These are phyloP conservation scores for Parachaetomium inaequale DNA, from an alignment of 495 filamentous ascomycete species.

Conservation along the genomic window DNA sequence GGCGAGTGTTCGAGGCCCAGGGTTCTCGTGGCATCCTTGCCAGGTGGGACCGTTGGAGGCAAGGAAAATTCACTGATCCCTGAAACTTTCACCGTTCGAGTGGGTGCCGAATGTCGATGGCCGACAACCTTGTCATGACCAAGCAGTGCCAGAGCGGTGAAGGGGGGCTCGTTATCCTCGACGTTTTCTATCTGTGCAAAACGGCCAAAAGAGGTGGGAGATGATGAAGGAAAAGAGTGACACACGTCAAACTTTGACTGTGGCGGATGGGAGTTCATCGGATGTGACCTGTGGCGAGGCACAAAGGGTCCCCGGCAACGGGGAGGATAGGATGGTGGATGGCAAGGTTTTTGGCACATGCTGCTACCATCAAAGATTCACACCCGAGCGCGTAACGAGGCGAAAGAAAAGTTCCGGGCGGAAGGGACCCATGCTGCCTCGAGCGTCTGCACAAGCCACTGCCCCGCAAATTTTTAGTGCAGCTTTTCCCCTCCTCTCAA, in stretches of 20 bases:
- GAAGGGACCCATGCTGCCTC: slow-evolving; percentile 9
- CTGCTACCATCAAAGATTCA: not conserved
- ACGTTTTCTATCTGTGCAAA: not conserved
- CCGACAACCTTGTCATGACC: slow-evolving; percentile 1
- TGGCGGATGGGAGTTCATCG: not conserved
- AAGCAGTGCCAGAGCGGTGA: slow-evolving; percentile 12
- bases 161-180: not conserved
- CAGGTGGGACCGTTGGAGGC: slow-evolving; percentile 19
- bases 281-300: slow-evolving; percentile 5
- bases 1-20: slow-evolving; percentile 9
- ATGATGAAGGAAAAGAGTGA: not conserved
- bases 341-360: not conserved
- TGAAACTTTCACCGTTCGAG: slow-evolving; percentile 13
- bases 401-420: not conserved
- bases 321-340: not conserved
- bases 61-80: slow-evolving; percentile 17
- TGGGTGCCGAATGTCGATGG: slow-evolving; percentile 17
- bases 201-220: not conserved
- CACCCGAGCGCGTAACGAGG: not conserved
- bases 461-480: slow-evolving; percentile 32
- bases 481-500: slow-evolving; percentile 36
- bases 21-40: slow-evolving; percentile 2
- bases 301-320: not conserved
- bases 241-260: slow-evolving; percentile 5
- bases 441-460: slow-evolving; percentile 17